Base-by-base conservation (phyloP, 108 stramenopile genomes). In the Tribonema minus region DNA sequence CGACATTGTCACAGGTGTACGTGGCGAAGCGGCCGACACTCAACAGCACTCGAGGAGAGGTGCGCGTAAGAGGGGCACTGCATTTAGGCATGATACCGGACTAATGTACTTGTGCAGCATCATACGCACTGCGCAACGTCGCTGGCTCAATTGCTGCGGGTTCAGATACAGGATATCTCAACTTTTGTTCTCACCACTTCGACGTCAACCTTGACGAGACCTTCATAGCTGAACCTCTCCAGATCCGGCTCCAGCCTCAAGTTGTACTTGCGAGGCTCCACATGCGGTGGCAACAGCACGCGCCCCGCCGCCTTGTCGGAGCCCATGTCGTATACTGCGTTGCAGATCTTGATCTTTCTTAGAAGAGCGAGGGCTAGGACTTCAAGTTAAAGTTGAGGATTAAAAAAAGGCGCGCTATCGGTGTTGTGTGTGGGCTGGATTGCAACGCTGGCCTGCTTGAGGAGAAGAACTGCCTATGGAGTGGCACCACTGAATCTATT, bases 211-310 rank as follows among this genome's bases (percentile, higher is more conserved):
- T 76, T 83, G 25, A 84, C 80, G 3, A 71, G 67, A 6, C 93
- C 93, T 1, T 85, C 73, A 76, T 93, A 96, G 37, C 91, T 92
- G 80, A 89, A 94, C 30, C 80, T 86, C n/a, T 88, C 83, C n/a
- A 96, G 73, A 68, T 95, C 87, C 6, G 92, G 91, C 12, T 85
- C 86, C 23, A 95, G 66, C 31, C 82, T 86, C 73, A 96, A 67
- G 64, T 89, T 86, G 86, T 96, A 96, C 54, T 91, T 71, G 5
- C 60, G 31, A 4, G 85, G 85, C 36, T 80, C 78, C 36, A 85
- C 82, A 68, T 80, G 61, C 15, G 30, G 28, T 27, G 36, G 65
- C 20, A 35, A 32, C 33, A 66, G n/a, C n/a, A n/a, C n/a, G n/a
- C n/a, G n/a, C n/a, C n/a, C n/a, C n/a, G n/a, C n/a, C n/a, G n/a